Percentiles rank a stretch among this genome's conserved stretches.
Conservation (phyloP, 495 filamentous ascomycete species). For the Aspergillus baeticus region DNA sequence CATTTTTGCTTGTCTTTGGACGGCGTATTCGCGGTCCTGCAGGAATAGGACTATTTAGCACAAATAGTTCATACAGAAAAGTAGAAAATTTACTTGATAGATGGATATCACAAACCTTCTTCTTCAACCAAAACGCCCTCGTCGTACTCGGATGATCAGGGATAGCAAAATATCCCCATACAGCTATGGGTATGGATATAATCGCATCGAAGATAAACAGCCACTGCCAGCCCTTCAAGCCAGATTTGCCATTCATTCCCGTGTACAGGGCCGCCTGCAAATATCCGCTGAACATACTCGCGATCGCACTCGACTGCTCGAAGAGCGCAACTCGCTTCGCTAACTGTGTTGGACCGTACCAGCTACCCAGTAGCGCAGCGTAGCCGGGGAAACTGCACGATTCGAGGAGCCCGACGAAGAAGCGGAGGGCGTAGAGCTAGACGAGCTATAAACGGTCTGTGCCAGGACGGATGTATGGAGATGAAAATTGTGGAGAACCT, state of each 20-base stretch:
- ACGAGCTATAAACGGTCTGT: too few species aligned
- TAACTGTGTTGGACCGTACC: background rate
- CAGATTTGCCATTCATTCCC: background rate
- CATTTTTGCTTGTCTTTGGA: background rate
- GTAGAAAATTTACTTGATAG: too few species aligned
- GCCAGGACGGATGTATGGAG: too few species aligned
- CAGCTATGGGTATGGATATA: background rate
- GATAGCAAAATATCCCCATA: background rate
- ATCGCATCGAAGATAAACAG: background rate
- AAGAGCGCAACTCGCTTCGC: background rate
- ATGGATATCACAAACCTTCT: too few species aligned
- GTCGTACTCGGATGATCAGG: background rate
- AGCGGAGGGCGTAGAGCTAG: background rate
- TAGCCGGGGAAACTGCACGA: background rate
- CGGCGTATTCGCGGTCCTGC: background rate
- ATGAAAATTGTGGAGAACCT: too few species aligned
- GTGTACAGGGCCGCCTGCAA: background rate
- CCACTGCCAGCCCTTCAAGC: background rate
- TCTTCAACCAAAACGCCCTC: background rate
- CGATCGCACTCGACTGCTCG: background rate
- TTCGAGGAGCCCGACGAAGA: constrained; percentile 1
- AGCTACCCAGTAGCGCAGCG: background rate
- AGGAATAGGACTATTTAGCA: too few species aligned
- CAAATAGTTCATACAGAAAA: too few species aligned
- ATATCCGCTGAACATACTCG: constrained; percentile 2